phyloP scores from a whole-genome alignment of 2,329 filamentous ascomycete genomes.

The Xylariaceae sp. region DNA sequence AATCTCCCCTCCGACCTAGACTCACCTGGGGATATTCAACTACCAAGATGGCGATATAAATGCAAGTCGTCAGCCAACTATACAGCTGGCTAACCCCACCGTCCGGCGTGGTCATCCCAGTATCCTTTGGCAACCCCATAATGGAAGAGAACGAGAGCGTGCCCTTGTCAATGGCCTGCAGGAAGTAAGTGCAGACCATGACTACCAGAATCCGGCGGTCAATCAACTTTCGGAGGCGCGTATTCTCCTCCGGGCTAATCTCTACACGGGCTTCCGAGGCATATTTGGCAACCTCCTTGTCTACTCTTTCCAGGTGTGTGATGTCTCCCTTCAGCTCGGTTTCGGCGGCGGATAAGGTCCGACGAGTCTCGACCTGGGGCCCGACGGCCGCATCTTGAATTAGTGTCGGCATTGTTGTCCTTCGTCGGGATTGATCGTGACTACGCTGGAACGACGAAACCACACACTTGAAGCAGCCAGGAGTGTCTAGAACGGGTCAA shows the following conservation, averaged over 20 bases:
- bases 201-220: conserved; percentile 62
- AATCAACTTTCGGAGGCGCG: conserved; percentile 57
- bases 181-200: conserved; percentile 70
- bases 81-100: conserved; percentile 45
- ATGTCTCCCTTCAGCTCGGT: conserved; percentile 45
- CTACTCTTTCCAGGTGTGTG: conserved; percentile 49
- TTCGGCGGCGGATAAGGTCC: conserved; percentile 26
- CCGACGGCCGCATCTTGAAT: conserved; percentile 17
- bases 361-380: conserved; percentile 31
- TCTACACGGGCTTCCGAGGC: conserved; percentile 50
- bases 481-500: background rate
- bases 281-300: conserved; percentile 68
- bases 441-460: background rate
- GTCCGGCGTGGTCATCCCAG: conserved; percentile 39
- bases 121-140: conserved; percentile 54
- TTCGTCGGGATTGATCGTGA: background rate
- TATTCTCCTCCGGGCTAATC: conserved; percentile 56
- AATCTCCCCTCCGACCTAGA: background rate
- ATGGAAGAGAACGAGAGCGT: conserved; percentile 61
- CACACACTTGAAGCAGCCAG: background rate
- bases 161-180: conserved; percentile 65
- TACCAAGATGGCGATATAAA: conserved; percentile 65
- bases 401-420: conserved; percentile 26
- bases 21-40: conserved; percentile 63
- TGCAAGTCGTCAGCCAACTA: conserved; percentile 67